A percentile compares a stretch with the other conserved stretches of the same genome.
Evolutionary conservation across 2,329 filamentous ascomycete genomes (phyloP).

Genomic region (Fusarium neocosmosporiellum): DNA sequence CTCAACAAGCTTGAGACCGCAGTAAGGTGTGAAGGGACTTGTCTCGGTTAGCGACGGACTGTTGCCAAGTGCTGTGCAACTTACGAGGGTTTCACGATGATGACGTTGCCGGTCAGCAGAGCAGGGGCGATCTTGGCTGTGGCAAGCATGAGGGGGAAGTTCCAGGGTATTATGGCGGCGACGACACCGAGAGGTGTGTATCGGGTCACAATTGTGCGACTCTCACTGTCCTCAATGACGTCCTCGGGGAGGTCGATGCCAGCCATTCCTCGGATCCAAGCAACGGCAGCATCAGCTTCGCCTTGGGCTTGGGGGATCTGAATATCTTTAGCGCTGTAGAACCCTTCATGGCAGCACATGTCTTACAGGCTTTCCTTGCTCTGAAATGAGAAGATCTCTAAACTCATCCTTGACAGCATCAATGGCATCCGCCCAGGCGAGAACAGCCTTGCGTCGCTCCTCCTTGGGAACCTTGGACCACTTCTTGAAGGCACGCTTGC

Average conservation of each 20-base stretch:
- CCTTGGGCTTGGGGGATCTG: conserved; percentile 33
- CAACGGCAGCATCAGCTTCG: conserved; percentile 40
- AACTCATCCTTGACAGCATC: conserved; percentile 35
- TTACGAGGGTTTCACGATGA: conserved; percentile 67
- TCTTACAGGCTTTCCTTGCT: conserved; percentile 47
- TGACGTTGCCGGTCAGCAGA: conserved; percentile 65
- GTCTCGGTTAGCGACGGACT: not conserved
- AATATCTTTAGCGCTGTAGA: not conserved
- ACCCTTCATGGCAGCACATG: rapidly evolving
- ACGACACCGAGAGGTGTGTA: conserved; percentile 56
- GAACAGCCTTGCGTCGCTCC: conserved; percentile 37
- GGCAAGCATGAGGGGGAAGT: conserved; percentile 65
- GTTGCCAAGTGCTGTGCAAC: conserved; percentile 45
- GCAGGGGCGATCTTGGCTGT: conserved; percentile 67
- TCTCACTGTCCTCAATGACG: conserved; percentile 52
- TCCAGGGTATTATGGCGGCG: conserved; percentile 66
- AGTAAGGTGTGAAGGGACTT: conserved; percentile 66
- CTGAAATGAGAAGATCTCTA: conserved; percentile 37
- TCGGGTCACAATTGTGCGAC: conserved; percentile 45
- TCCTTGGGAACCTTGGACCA: conserved; percentile 43
- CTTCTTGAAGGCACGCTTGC: conserved; percentile 37
- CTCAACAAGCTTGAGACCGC: conserved; percentile 69
- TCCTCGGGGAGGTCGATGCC: conserved; percentile 47
- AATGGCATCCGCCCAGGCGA: conserved; percentile 42
- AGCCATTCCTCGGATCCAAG: conserved; percentile 46